A percentile compares a stretch with the other conserved stretches of the same genome.
Conservation (phyloP, 495 filamentous ascomycete species). For the Xeromyces bisporus region DNA sequence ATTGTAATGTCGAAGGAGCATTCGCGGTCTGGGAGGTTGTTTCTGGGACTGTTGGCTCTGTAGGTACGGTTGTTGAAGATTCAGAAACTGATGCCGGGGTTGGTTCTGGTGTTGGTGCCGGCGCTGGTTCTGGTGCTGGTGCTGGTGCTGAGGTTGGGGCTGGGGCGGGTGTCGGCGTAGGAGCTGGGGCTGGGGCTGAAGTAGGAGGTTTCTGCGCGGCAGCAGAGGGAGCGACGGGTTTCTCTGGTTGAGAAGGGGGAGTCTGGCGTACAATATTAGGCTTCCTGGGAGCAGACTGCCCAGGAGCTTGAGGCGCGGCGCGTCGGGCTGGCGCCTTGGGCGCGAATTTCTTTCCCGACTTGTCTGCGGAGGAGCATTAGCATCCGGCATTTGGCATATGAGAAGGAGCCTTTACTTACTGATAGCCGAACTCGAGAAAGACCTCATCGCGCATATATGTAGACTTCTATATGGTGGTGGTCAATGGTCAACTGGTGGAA, state of each 20-base stretch:
- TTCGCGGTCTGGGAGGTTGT: slow-evolving; percentile 2
- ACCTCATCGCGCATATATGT: slow-evolving; percentile 23
- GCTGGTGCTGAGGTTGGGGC: too few relatives aligned
- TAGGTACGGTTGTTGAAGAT: too few relatives aligned
- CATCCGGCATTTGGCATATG: neutral
- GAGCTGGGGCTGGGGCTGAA: slow-evolving; percentile 4
- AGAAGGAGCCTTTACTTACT: slow-evolving; percentile 21
- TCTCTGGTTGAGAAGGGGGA: slow-evolving; percentile 19
- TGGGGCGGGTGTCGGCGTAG: slow-evolving; percentile 6
- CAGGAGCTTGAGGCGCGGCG: slow-evolving; percentile 14
- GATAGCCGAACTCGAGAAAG: slow-evolving; percentile 40
- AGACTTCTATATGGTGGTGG: neutral
- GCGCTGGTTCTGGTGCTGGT: too few relatives aligned
- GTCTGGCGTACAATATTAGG: slow-evolving; percentile 23
- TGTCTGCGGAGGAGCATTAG: slow-evolving; percentile 17
- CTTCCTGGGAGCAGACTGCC: slow-evolving; percentile 18
- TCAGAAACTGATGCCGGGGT: slow-evolving; percentile 3
- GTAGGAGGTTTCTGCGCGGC: slow-evolving; percentile 7
- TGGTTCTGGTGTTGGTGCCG: too few relatives aligned
- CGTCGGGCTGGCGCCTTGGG: slow-evolving; percentile 35
- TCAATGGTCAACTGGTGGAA: neutral
- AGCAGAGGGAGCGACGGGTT: slow-evolving; percentile 9
- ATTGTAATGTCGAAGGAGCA: slow-evolving; percentile 1
- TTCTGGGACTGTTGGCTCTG: slow-evolving; percentile 6
- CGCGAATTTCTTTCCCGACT: slow-evolving; percentile 39